Percentiles rank a stretch among this genome's conserved stretches.
These are phyloP conservation scores for Nannochloris sp. DNA, from an alignment of 139 green algal genomes.

Conservation along the genomic window DNA sequence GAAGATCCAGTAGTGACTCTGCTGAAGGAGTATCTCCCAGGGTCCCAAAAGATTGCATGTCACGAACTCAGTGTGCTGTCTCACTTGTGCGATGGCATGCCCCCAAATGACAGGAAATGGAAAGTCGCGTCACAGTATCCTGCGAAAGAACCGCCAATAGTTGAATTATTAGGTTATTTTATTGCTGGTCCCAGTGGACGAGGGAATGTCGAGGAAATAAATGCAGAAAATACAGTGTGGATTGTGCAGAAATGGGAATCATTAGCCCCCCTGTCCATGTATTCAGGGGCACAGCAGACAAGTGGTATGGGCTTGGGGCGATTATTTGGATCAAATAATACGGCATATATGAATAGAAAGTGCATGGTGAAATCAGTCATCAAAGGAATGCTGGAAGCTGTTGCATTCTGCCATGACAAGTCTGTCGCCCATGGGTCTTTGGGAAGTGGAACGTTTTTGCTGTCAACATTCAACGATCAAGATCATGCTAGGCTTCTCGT, in stretches of 20 bases:
- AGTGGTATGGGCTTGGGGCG: slow-evolving; percentile 21
- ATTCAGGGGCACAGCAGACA: slow-evolving; percentile 31
- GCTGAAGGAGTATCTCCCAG: slow-evolving; percentile 68
- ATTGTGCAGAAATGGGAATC: slow-evolving; percentile 64
- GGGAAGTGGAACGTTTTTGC: slow-evolving; percentile 48
- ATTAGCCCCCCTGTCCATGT: slow-evolving; percentile 53
- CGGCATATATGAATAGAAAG: slow-evolving; percentile 11
- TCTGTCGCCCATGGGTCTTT: slow-evolving; percentile 64
- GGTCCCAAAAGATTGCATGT: slow-evolving; percentile 42
- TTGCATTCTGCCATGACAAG: slow-evolving; percentile 45
- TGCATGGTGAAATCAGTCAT: slow-evolving; percentile 38
- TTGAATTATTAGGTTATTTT: slow-evolving; percentile 63
- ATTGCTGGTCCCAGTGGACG: slow-evolving; percentile 29
- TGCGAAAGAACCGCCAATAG: slow-evolving; percentile 33
- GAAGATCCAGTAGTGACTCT: slow-evolving; percentile 40
- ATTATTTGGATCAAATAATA: slow-evolving; percentile 20
- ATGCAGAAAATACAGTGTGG: slow-evolving; percentile 43
- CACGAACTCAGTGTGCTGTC: slow-evolving; percentile 63
- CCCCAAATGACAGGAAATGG: slow-evolving; percentile 48
- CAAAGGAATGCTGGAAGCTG: slow-evolving; percentile 31
- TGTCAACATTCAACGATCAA: slow-evolving; percentile 49
- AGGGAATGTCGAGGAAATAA: slow-evolving; percentile 12
- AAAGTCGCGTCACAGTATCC: slow-evolving; percentile 11
- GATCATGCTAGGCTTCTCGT: slow-evolving; percentile 37
- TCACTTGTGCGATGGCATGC: slow-evolving; percentile 37